Evolutionary conservation across 768 basidiomycete genomes (phyloP), one percentile per base, ranked within the genome.

Genomic region (Rhizopogon sp.): DNA sequence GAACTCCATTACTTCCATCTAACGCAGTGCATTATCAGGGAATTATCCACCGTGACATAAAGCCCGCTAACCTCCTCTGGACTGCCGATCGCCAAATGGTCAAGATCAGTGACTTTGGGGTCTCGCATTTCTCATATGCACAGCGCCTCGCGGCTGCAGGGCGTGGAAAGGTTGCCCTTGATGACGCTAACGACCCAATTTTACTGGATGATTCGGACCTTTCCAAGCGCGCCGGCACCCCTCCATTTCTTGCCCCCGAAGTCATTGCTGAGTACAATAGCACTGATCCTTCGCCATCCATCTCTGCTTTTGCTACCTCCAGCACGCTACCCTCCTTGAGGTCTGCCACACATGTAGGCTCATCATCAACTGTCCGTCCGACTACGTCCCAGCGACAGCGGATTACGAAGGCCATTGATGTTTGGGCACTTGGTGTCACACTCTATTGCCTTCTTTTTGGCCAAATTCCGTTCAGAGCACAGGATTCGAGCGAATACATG

Each of bases 21-120:
- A 31, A 3, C 41, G 10, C 65, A 98, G 96, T 99, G 1, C 97
- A 99, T 67, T 83, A 88, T 64, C 94, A 98, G 66, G 97, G 96
- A 22, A 98, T 99, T 70, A 98, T 99, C 49, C 97, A 99, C 72
- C 91, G 97, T 55, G 97, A 99, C 73, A 98, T 99, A 76, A 99
- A 99, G 68, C 97, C 97, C 28, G 92, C 94, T 44, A 99, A 99
- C 71, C 84, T 99, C 22, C 80, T 99, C 29, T 93, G 91, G 85
- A 88, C 89, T 3, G 79, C 80, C 28, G 90, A 96, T 73, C 85
- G 90, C 52, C 82, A 83, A 56, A 83, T 82, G 55, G 95, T 98
- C 72, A 99, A 99, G 73, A 98, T 99, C 57, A 93, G 88, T 28
- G 97, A 99, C 72, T 98, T 99, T 70, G 97, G 97, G 51, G 93